Base-by-base conservation (phyloP, 2,329 filamentous ascomycete genomes). In the Monilinia vaccinii-corymbosi region DNA sequence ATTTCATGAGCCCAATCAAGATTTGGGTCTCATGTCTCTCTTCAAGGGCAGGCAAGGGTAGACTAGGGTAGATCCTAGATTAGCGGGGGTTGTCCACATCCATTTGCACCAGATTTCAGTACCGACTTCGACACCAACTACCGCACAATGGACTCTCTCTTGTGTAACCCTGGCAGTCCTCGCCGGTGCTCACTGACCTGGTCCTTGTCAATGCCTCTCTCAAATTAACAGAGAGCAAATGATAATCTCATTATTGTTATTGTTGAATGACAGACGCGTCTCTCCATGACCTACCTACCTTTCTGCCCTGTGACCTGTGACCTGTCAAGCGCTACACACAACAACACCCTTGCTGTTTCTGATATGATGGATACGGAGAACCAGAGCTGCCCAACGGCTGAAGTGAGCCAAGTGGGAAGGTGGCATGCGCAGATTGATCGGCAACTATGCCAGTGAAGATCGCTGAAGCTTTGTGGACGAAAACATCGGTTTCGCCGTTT, bases 51-150 rank as follows among this genome's bases (percentile, higher is more conserved):
- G 34, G 14, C 14, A 11, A 11, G 13, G 34, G 13, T 6, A 28
- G 6, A 28, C 25, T 3, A 28, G 25, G 25, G 25, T 21, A 40
- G 16, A 50, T 50, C 44, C 45, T 50, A 25, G 45, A 47, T 42
- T 50, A 40, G 44, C 32, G 55, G 55, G 55, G 18, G 32, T 23
- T 50, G 31, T 57, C 44, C 32, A 49, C 55, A 53, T 53, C 42
- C 50, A 53, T 53, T 42, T 31, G 38, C 38, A 53, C 38, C 50
- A 53, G 50, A 53, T 53, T 53, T 53, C 50, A 53, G 50, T 53
- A 53, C 50, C 50, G 50, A 53, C 25, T 53, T 32, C 7, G 36
- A 51, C 38, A 4, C 14, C 18, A 55, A 44, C 51, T 55, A 55
- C 38, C 51, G 38, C 23, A 55, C 25, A 32, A 32, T 44, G 28